Percentiles rank a stretch among this genome's conserved stretches.
These are phyloP conservation scores for Hordeum marinum DNA, from an alignment of 176 grass and related monocot species.

Conservation along the genomic window DNA sequence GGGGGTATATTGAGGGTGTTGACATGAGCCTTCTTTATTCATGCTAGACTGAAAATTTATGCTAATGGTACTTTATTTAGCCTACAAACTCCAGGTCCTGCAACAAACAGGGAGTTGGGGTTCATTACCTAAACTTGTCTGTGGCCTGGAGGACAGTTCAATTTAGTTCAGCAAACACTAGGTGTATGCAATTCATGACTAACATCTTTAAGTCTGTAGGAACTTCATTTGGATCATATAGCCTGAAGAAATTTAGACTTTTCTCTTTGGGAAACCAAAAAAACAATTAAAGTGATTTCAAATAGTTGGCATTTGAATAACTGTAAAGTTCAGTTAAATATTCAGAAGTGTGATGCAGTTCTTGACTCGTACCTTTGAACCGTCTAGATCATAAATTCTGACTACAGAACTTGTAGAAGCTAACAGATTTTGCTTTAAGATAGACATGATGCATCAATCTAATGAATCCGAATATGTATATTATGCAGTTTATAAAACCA, in stretches of 20 bases:
- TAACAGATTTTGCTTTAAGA: neutral
- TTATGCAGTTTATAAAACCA: neutral
- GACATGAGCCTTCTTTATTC: neutral
- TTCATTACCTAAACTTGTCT: neutral
- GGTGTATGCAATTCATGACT: neutral
- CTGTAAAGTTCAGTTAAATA: neutral
- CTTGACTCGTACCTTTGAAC: neutral
- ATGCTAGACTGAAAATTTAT: neutral
- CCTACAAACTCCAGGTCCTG: neutral
- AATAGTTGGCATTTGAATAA: neutral
- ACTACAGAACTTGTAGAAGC: neutral
- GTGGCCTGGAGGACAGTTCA: neutral
- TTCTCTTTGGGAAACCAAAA: neutral
- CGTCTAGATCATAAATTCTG: neutral
- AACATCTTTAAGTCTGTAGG: neutral
- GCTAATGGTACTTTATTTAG: neutral
- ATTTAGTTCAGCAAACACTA: neutral
- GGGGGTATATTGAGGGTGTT: neutral
- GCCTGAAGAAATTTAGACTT: neutral
- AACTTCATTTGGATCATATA: neutral
- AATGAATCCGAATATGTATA: neutral
- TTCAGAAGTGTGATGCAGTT: neutral
- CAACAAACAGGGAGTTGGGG: neutral
- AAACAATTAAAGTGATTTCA: neutral
- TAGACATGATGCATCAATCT: neutral